These are phyloP conservation scores for Arabidopsis lyrata DNA, from an alignment of 441 rosid genomes.

Conservation along the genomic window DNA sequence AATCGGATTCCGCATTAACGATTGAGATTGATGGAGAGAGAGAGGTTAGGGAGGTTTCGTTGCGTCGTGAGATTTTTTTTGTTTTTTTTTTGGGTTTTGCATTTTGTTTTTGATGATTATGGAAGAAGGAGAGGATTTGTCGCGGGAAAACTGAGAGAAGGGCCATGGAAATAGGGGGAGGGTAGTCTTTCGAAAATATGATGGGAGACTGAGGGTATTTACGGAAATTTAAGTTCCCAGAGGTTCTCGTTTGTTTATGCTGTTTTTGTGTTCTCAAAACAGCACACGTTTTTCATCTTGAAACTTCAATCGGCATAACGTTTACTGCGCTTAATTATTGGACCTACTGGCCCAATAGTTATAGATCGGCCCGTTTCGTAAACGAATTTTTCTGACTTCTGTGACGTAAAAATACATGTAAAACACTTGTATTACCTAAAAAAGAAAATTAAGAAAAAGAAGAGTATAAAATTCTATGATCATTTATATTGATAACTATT, in stretches of 20 bases:
- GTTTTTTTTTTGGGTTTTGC: not conserved
- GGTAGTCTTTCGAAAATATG: conserved; percentile 8
- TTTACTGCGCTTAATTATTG: not conserved
- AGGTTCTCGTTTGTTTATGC: not conserved
- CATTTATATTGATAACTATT: no score
- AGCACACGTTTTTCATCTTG: not conserved
- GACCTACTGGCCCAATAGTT: conserved; percentile 4
- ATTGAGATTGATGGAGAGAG: not conserved
- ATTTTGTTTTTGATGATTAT: conserved; percentile 33
- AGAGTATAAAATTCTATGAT: no score
- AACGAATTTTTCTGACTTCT: not conserved
- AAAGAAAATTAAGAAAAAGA: no score
- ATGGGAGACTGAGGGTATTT: conserved; percentile 1
- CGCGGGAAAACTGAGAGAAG: conserved; percentile 56
- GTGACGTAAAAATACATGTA: no score
- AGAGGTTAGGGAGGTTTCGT: conserved; percentile 1
- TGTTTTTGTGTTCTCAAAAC: not conserved
- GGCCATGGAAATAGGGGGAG: conserved; percentile 37
- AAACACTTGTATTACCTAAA: no score
- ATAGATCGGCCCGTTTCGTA: not conserved
- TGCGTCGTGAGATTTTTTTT: conserved; percentile 5
- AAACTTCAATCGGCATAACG: not conserved
- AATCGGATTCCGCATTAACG: conserved; percentile 52
- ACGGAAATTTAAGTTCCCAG: not conserved
- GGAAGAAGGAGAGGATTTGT: conserved; percentile 46